phyloP scores from a whole-genome alignment of 805 yeast species.

The Barnettozyma salicaria region DNA sequence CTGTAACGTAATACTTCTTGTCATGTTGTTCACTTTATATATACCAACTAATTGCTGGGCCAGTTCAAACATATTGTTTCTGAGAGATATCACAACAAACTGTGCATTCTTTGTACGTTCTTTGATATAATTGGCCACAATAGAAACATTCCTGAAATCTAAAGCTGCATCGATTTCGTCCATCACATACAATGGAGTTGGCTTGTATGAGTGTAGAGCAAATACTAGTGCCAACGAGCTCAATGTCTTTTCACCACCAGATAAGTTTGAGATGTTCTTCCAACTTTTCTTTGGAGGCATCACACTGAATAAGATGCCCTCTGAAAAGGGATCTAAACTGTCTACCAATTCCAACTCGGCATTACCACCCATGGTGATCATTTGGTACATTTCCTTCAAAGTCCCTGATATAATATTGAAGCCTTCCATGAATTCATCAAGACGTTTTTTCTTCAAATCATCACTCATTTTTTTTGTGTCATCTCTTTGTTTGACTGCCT shows the following conservation, averaged over 20 bases:
- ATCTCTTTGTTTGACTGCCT: conserved; percentile 64
- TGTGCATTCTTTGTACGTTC: conserved; percentile 96
- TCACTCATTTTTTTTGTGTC: conserved; percentile 54
- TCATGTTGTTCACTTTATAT: conserved; percentile 88
- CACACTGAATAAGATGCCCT: conserved; percentile 92
- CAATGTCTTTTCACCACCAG: conserved; percentile 97
- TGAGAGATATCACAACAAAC: conserved; percentile 86
- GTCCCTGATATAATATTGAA: conserved; percentile 81
- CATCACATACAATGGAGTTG: conserved; percentile 97
- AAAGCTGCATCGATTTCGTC: conserved; percentile 99
- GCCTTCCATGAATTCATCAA: conserved; percentile 91
- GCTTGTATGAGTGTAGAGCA: conserved; percentile 92
- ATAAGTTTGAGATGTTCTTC: conserved; percentile 89
- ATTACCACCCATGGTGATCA: conserved; percentile 99
- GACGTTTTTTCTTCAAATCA: conserved; percentile 62
- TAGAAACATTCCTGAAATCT: conserved; percentile 94
- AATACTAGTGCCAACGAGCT: conserved; percentile 93
- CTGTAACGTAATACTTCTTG: conserved; percentile 72
- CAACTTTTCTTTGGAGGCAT: conserved; percentile 99
- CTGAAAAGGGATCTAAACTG: conserved; percentile 95
- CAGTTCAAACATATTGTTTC: conserved; percentile 97
- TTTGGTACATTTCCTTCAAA: conserved; percentile 92
- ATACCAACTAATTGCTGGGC: conserved; percentile 94
- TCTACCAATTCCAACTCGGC: conserved; percentile 96
- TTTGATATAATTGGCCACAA: conserved; percentile 94